phyloP scores from a whole-genome alignment of 352 stramenopile genomes.

The Phytopythium helicoides region DNA sequence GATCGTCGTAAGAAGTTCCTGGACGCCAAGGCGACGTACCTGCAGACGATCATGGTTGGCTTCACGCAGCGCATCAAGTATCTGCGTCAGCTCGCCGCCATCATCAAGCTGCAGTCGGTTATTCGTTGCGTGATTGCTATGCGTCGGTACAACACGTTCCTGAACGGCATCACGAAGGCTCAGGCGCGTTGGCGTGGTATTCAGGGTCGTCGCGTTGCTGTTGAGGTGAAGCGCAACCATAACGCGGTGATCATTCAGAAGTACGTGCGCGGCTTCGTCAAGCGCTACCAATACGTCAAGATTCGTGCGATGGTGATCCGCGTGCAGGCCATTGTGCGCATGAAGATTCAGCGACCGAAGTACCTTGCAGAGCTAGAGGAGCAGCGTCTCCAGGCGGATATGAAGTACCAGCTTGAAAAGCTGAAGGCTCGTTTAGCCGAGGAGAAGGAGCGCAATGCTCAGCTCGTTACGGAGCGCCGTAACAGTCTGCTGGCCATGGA shows the following conservation, averaged over 20 bases:
- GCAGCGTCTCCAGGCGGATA: slow-evolving; percentile 82
- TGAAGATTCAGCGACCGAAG: slow-evolving; percentile 80
- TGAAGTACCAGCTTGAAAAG: slow-evolving; percentile 81
- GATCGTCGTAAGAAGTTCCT: slow-evolving; percentile 84
- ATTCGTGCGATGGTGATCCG: slow-evolving; percentile 72
- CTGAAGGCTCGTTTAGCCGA: slow-evolving; percentile 77
- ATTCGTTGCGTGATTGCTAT: slow-evolving; percentile 81
- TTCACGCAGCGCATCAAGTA: slow-evolving; percentile 80
- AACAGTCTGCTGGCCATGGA: slow-evolving; percentile 40
- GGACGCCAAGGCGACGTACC: slow-evolving; percentile 71
- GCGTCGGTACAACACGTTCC: slow-evolving; percentile 83
- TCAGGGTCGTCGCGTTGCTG: slow-evolving; percentile 57
- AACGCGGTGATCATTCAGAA: slow-evolving; percentile 83
- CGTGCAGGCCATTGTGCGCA: slow-evolving; percentile 75
- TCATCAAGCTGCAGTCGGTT: slow-evolving; percentile 84
- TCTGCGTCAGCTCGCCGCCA: slow-evolving; percentile 65
- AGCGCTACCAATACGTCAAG: slow-evolving; percentile 61
- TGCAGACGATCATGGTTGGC: slow-evolving; percentile 79
- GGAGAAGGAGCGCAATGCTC: slow-evolving; percentile 74
- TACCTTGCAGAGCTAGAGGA: slow-evolving; percentile 73
- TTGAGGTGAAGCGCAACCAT: slow-evolving; percentile 80
- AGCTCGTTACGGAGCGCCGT: slow-evolving; percentile 53
- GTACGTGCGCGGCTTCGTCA: slow-evolving; percentile 68
- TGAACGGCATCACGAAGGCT: slow-evolving; percentile 50
- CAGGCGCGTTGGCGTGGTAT: slow-evolving; percentile 77